Evolutionary conservation across 2,329 filamentous ascomycete species (phyloP).

Genomic region (Helminthosporium solani): DNA sequence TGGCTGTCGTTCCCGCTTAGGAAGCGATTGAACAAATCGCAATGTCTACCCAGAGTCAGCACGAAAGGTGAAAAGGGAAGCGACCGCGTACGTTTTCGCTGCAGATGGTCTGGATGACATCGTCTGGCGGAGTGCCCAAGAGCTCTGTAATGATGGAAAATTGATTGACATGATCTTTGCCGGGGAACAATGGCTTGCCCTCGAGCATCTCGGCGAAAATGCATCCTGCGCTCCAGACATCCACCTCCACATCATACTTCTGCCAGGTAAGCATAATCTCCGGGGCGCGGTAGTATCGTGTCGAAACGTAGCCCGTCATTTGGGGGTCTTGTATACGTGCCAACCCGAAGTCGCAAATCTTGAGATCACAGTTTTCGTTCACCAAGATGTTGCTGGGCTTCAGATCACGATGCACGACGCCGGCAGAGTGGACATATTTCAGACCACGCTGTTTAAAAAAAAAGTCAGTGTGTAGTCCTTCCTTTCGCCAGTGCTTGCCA

Average conservation of each 20-base stretch:
- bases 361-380: conserved; percentile 99
- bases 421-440: conserved; percentile 98
- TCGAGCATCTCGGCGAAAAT: conserved; percentile 99
- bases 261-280: conserved; percentile 99
- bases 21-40: conserved; percentile 94
- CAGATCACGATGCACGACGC: conserved; percentile 94
- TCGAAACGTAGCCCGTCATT: conserved; percentile 99
- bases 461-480: too few species aligned
- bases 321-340: conserved; percentile 98
- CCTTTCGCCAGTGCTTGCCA: conserved; percentile 62
- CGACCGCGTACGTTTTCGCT: conserved; percentile 79
- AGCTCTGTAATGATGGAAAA: conserved; percentile 99
- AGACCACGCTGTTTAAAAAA: conserved; percentile 93
- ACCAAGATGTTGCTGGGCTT: conserved; percentile 99
- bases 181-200: conserved; percentile 95
- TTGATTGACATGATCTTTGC: conserved; percentile 99
- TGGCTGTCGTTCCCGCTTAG: conserved; percentile 88
- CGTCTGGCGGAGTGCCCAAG: conserved; percentile 91
- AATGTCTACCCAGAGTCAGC: conserved; percentile 65
- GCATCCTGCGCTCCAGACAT: conserved; percentile 98
- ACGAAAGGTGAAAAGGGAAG: neutral
- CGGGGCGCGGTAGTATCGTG: conserved; percentile 95
- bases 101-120: conserved; percentile 98
- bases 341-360: conserved; percentile 98
- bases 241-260: conserved; percentile 98